Base-by-base conservation (phyloP, 2,329 filamentous ascomycete genomes). In the Aspergillus hortae region DNA sequence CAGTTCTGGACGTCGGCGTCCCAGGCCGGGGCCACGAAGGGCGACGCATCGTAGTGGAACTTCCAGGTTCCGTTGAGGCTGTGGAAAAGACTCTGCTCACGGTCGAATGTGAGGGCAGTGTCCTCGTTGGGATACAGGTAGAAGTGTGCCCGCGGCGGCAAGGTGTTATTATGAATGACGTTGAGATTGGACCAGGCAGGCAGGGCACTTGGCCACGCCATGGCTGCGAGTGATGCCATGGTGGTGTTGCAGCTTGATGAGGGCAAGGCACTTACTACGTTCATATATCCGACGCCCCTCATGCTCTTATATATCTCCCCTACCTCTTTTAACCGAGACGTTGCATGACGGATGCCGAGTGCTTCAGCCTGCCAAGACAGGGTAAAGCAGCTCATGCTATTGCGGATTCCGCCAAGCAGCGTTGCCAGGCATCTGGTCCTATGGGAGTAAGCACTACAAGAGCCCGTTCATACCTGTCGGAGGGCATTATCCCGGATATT, bases 11-110 rank as follows among this genome's bases (percentile, higher is more conserved):
- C 30, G 12, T 56, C 44, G 36, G 52, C 49, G 1, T 50, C 36
- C 57, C 57, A 59, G 9, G 48, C 21, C 2, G 57, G 59, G 21
- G 59, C 56, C 21, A 58, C 52, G 10, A 51, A 53, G 21, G 51
- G 58, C 11, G 54, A 58, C 47, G 32, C 11, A 19, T 45, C 43
- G 12, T 45, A 33, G 25, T 19, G n/a, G 27, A 60, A 60, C 27
- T 60, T 57, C 59, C 59, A 61, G 21, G 53, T 57, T 4, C 59
- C 57, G 25, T 59, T 61, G 3, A 61, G 52, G 17, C 25, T 32
- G 25, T 46, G 48, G 3, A 45, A 43, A 17, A 54, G 50, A 44
- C 45, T 23, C 30, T 45, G 23, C 15, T 45, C 30, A 15, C 25
- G 25, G 11, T 45, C 43, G 9, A 27, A 27, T 6, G 43, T 45